Conservation (phyloP, 768 basidiomycete species). For the Termitomyces sp. region DNA sequence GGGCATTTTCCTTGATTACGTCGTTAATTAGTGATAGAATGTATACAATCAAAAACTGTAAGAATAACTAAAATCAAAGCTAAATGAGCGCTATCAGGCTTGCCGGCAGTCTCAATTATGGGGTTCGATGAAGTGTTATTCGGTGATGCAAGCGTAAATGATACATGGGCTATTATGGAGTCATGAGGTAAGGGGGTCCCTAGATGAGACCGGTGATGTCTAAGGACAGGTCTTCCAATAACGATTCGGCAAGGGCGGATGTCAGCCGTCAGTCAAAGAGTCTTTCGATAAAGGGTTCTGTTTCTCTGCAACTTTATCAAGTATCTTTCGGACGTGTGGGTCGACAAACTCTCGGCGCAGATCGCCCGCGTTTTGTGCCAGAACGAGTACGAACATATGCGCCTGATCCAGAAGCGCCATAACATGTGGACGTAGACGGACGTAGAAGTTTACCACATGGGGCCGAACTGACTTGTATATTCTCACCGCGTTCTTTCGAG, state of each 20-base stretch:
- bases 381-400: slow-evolving; percentile 29
- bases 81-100: too few relatives aligned
- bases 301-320: slow-evolving; percentile 63
- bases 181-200: background rate
- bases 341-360: slow-evolving; percentile 66
- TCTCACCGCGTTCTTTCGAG: background rate
- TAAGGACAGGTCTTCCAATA: background rate
- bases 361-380: slow-evolving; percentile 30
- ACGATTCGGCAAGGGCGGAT: background rate
- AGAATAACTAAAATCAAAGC: too few relatives aligned
- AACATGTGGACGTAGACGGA: slow-evolving; percentile 1
- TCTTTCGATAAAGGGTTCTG: background rate
- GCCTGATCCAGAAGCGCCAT: slow-evolving; percentile 31
- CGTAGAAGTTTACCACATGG: background rate
- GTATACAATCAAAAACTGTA: too few relatives aligned
- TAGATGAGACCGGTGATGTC: background rate
- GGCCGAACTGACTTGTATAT: slow-evolving; percentile 4
- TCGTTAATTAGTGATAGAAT: too few relatives aligned
- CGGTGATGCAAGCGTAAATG: background rate
- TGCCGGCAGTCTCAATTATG: too few relatives aligned
- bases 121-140: background rate
- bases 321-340: slow-evolving; percentile 68
- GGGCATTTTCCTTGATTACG: too few relatives aligned
- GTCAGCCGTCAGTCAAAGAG: background rate
- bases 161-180: background rate